phyloP scores from a whole-genome alignment of 2,329 filamentous ascomycete genomes.

The Pseudodiploospora longispora region DNA sequence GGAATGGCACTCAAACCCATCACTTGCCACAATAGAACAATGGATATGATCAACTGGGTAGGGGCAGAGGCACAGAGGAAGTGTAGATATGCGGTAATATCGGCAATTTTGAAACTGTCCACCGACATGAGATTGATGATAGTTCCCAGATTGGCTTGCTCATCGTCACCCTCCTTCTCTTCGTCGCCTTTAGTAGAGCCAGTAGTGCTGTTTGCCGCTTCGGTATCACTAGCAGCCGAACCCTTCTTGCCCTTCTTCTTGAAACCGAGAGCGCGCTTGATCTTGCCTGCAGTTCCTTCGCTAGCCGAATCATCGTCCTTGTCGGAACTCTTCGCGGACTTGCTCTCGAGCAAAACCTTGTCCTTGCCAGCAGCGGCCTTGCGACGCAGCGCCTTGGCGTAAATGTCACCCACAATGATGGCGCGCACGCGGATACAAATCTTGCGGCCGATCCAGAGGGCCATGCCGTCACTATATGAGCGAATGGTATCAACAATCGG shows the following conservation, averaged over 20 bases:
- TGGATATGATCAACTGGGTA: constrained; percentile 74
- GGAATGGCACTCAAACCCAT: constrained; percentile 91
- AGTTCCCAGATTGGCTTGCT: constrained; percentile 88
- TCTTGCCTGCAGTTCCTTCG: constrained; percentile 35
- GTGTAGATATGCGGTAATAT: constrained; percentile 90
- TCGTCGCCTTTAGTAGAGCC: constrained; percentile 26
- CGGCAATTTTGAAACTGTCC: constrained; percentile 96
- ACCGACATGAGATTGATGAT: constrained; percentile 99
- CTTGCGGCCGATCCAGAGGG: constrained; percentile 87
- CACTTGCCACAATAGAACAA: constrained; percentile 78
- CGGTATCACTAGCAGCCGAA: constrained; percentile 22
- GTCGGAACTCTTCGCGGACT: constrained; percentile 25
- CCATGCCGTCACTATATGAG: constrained; percentile 76
- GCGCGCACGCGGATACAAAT: constrained; percentile 89
- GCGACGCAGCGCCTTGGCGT: constrained; percentile 86
- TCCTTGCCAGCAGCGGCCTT: constrained; percentile 77
- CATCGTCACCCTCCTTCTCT: constrained; percentile 39
- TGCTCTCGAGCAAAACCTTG: constrained; percentile 56
- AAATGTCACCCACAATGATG: constrained; percentile 95
- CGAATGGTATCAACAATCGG: constrained; percentile 76
- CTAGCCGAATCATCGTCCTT: constrained; percentile 23
- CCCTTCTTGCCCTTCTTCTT: constrained; percentile 49
- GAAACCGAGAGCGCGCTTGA: constrained; percentile 52
- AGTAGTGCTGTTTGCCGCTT: constrained; percentile 26
- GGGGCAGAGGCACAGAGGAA: constrained; percentile 91